phyloP scores from a whole-genome alignment of 148 eudicot species.

The Euryodendron excelsum region DNA sequence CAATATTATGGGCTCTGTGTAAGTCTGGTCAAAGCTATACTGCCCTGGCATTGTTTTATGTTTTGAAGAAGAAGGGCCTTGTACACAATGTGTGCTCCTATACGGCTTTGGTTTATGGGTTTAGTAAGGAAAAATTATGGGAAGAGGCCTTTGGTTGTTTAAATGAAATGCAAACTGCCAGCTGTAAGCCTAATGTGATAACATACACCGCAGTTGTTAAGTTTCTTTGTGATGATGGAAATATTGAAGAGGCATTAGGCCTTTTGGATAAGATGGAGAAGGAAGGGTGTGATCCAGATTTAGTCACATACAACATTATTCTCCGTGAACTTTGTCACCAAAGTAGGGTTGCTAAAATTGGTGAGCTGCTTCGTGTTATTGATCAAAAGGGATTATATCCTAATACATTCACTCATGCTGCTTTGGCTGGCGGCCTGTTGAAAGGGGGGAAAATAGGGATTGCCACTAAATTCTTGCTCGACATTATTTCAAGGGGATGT shows the following conservation, averaged over 20 bases:
- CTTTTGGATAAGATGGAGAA: constrained; percentile 51
- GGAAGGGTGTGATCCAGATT: constrained; percentile 47
- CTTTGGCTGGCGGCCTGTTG: constrained; percentile 61
- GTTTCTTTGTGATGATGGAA: constrained; percentile 53
- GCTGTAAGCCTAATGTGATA: constrained; percentile 43
- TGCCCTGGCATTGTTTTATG: constrained; percentile 44
- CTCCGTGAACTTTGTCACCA: constrained; percentile 46
- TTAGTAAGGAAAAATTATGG: constrained; percentile 43
- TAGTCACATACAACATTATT: constrained; percentile 50
- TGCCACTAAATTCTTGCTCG: constrained; percentile 33
- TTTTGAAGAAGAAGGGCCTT: constrained; percentile 56
- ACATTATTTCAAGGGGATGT: constrained; percentile 30
- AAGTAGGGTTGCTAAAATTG: constrained; percentile 28
- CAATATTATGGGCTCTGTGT: constrained; percentile 64
- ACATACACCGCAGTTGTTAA: constrained; percentile 51
- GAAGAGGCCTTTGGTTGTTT: constrained; percentile 40
- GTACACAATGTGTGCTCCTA: constrained; percentile 42
- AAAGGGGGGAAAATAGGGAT: constrained; percentile 41
- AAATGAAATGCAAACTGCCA: constrained; percentile 40
- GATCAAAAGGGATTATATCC: constrained; percentile 42
- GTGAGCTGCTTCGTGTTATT: constrained; percentile 27
- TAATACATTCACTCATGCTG: constrained; percentile 48
- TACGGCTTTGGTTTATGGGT: constrained; percentile 62
- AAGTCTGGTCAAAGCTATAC: constrained; percentile 32
- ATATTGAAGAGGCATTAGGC: constrained; percentile 42